Conservation (phyloP, 2,329 filamentous ascomycete species). For the Xenoacremonium recifei region DNA sequence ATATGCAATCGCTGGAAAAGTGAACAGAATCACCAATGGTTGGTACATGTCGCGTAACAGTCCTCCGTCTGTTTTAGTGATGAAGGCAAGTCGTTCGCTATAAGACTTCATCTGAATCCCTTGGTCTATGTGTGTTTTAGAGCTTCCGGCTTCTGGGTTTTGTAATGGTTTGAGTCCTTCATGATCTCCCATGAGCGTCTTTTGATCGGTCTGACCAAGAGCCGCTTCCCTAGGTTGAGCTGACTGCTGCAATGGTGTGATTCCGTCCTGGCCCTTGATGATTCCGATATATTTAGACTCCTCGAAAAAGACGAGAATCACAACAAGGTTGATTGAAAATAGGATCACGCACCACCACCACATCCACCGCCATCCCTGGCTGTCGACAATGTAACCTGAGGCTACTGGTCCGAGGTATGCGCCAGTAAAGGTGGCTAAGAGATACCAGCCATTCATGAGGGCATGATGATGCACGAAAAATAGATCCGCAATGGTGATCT, state of each 20-base stretch:
- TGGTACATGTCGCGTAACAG: slow-evolving; percentile 9
- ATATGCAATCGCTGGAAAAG: slow-evolving; percentile 35
- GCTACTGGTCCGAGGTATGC: slow-evolving; percentile 19
- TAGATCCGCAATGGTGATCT: slow-evolving; percentile 35
- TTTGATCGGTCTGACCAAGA: background rate
- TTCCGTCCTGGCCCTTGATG: background rate
- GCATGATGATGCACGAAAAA: slow-evolving; percentile 30
- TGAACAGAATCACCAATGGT: slow-evolving; percentile 11
- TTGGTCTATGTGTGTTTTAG: background rate
- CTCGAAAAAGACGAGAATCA: slow-evolving; percentile 2
- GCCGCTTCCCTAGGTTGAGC: too few relatives aligned
- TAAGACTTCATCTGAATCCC: slow-evolving; percentile 13
- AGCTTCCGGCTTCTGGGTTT: background rate
- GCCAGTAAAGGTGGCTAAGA: slow-evolving; percentile 26
- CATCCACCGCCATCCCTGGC: slow-evolving; percentile 29
- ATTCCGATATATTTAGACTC: background rate
- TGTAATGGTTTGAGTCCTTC: too few relatives aligned
- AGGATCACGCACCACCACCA: slow-evolving; percentile 20
- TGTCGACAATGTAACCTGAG: slow-evolving; percentile 17
- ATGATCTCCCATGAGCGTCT: background rate
- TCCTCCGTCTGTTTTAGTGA: slow-evolving; percentile 14
- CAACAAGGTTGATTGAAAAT: background rate
- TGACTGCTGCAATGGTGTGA: too few relatives aligned
- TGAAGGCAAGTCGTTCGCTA: slow-evolving; percentile 19
- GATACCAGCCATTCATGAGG: slow-evolving; percentile 28